Evolutionary conservation across 352 stramenopile species (phyloP), one percentile per base, ranked within the genome.

Genomic region (Pythium chondricola): DNA sequence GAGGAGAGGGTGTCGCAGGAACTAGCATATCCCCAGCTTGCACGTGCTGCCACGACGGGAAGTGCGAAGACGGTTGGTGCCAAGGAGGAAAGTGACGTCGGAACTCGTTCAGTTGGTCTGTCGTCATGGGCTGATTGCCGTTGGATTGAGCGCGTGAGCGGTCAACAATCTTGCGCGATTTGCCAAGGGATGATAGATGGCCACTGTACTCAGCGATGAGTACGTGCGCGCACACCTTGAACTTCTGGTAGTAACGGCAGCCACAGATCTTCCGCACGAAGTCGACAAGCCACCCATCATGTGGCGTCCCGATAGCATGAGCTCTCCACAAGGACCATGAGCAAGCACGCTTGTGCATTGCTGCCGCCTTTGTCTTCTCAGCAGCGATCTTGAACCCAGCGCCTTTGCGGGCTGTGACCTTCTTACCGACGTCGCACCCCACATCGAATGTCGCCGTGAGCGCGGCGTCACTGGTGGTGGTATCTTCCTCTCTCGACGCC

Each of bases 191-290:
- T 13, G 8, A 13, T 13, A 33, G 29, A 13, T 33, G 8, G 7
- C 13, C 13, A 13, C 13, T 8, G 29, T 45, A 38, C 27, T 48
- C 25, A 4, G 18, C 26, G 27, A 37, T 37, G 9, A 37, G 10
- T n/a, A 48, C 2, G 17, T 48, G 42, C 6, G 42, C 42, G 18
- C 48, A 48, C 10, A 56, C 13, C 11, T 48, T 48, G 24, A 47
- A 56, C 29, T 56, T 56, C 10, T 22, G n/a, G 25, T 48, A 56
- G 13, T 56, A 48, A 3, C 26, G 20, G 33, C 26, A 56, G 3
- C 16, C 30, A 22, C 38, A 54, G 4, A 22, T 2, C 8, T 20
- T 20, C 2, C 13, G 18, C 13, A 29, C n/a, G 29, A 43, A 48
- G 48, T 56, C 22, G 2, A 56, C 48, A 1, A 46, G 30, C 49